Evolutionary conservation across 805 yeast genomes (phyloP).

Genomic region (Cephaloascus fragrans): DNA sequence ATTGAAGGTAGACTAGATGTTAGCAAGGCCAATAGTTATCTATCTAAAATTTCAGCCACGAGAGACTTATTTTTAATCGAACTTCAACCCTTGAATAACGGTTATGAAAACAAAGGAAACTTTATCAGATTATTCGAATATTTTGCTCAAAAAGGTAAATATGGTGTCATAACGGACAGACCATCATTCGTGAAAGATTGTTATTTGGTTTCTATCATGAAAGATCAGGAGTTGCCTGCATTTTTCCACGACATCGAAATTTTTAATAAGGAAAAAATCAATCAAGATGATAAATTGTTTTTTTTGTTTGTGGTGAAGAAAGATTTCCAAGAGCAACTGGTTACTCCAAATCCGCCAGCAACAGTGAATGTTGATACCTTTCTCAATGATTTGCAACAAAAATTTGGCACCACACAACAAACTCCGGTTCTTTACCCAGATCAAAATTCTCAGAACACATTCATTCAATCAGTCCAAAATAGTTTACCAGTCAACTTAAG

Average conservation of each 20-base stretch:
- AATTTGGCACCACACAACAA: neutral
- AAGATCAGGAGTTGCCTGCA: constrained; percentile 4
- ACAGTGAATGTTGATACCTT: neutral
- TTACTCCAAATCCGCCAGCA: neutral
- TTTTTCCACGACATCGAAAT: neutral
- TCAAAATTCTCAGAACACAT: neutral
- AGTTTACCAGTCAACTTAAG: neutral
- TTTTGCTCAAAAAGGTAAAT: constrained; percentile 33
- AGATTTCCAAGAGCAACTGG: neutral
- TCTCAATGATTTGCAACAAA: neutral
- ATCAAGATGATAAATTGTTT: neutral
- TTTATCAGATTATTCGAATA: constrained; percentile 32
- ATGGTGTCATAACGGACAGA: constrained; percentile 49
- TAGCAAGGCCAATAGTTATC: constrained; percentile 44
- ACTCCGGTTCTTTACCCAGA: neutral
- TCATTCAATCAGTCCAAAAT: neutral
- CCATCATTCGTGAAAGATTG: constrained; percentile 52
- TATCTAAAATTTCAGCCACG: constrained; percentile 33
- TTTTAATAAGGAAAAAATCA: neutral
- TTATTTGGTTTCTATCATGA: constrained; percentile 37
- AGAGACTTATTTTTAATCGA: constrained; percentile 46
- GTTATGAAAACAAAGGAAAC: constrained; percentile 11
- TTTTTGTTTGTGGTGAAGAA: neutral
- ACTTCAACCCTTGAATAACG: constrained; percentile 21
- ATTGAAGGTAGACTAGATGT: constrained; percentile 59